Percentiles rank a stretch among this genome's conserved stretches.
Evolutionary conservation across 106 monocot genomes (phyloP).

Genomic region (Phalaenopsis equestris): DNA sequence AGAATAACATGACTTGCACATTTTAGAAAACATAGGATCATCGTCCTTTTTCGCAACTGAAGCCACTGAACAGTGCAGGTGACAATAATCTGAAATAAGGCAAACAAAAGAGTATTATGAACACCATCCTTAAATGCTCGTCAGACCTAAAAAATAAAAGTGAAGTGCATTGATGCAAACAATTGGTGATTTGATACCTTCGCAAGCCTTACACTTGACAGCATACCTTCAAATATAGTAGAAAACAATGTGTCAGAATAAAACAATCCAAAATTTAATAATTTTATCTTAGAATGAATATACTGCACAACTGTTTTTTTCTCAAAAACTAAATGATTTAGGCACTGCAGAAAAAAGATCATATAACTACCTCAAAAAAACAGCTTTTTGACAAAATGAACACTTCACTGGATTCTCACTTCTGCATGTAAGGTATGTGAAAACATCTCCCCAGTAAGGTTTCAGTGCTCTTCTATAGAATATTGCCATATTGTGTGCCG

Average conservation of each 20-base stretch:
- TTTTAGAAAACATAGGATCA: slow-evolving; percentile 15
- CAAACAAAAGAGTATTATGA: neutral
- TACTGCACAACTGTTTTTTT: neutral
- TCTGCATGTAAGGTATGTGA: slow-evolving; percentile 54
- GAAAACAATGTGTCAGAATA: neutral
- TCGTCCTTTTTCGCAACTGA: slow-evolving; percentile 14
- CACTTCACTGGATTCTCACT: slow-evolving; percentile 46
- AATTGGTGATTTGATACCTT: slow-evolving; percentile 40
- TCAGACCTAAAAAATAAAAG: neutral
- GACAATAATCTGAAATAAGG: slow-evolving; percentile 53
- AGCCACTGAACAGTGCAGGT: slow-evolving; percentile 42
- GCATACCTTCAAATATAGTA: slow-evolving; percentile 38
- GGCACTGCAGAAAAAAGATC: neutral
- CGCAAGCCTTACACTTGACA: slow-evolving; percentile 56
- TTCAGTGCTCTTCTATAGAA: slow-evolving; percentile 29
- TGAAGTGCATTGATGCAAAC: neutral
- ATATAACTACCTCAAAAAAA: slow-evolving; percentile 43
- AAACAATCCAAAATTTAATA: slow-evolving; percentile 6
- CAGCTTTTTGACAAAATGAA: slow-evolving; percentile 51
- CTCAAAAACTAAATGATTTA: neutral
- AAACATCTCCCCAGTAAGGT: slow-evolving; percentile 32
- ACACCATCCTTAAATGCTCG: neutral
- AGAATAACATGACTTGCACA: slow-evolving; percentile 45
- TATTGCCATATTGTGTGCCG: slow-evolving; percentile 9
- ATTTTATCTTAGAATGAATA: neutral